These are phyloP conservation scores for Ogataea nakhonphanomensis DNA, from an alignment of 805 yeast species.

Conservation along the genomic window DNA sequence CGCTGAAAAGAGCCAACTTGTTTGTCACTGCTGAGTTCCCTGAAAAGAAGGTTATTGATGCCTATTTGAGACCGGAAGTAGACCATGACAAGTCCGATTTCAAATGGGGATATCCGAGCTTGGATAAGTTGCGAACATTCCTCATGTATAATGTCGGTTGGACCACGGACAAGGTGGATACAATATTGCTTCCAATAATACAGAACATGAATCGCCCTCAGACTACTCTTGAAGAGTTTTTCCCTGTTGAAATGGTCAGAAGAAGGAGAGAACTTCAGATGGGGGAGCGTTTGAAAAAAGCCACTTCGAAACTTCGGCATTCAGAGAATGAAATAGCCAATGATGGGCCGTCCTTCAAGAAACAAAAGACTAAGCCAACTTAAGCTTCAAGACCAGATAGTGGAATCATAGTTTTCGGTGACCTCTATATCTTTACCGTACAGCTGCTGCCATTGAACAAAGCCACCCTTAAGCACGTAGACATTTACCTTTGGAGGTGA, in stretches of 20 bases:
- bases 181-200: slow-evolving; percentile 80
- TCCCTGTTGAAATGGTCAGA: slow-evolving; percentile 55
- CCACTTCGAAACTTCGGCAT: slow-evolving; percentile 46
- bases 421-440: slow-evolving; percentile 66
- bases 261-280: slow-evolving; percentile 43
- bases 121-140: slow-evolving; percentile 72
- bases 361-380: slow-evolving; percentile 4
- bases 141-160: slow-evolving; percentile 75
- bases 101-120: slow-evolving; percentile 86
- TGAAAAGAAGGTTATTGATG: slow-evolving; percentile 60
- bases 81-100: slow-evolving; percentile 76
- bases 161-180: slow-evolving; percentile 72
- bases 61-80: slow-evolving; percentile 78
- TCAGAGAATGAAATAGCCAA: slow-evolving; percentile 2
- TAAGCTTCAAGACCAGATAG: slow-evolving; percentile 30
- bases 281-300: slow-evolving; percentile 61
- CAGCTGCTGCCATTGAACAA: slow-evolving; percentile 71
- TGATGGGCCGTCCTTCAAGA: slow-evolving; percentile 3
- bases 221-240: slow-evolving; percentile 61
- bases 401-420: slow-evolving; percentile 58
- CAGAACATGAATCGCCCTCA: slow-evolving; percentile 73
- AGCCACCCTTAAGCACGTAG: slow-evolving; percentile 81
- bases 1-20: slow-evolving; percentile 49
- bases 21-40: slow-evolving; percentile 68
- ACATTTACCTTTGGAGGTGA: slow-evolving; percentile 35